Evolutionary conservation across 1,284 basidiomycete species (phyloP), one percentile per base, ranked within the genome.

Genomic region (Cutaneotrichosporon cyanovorans): DNA sequence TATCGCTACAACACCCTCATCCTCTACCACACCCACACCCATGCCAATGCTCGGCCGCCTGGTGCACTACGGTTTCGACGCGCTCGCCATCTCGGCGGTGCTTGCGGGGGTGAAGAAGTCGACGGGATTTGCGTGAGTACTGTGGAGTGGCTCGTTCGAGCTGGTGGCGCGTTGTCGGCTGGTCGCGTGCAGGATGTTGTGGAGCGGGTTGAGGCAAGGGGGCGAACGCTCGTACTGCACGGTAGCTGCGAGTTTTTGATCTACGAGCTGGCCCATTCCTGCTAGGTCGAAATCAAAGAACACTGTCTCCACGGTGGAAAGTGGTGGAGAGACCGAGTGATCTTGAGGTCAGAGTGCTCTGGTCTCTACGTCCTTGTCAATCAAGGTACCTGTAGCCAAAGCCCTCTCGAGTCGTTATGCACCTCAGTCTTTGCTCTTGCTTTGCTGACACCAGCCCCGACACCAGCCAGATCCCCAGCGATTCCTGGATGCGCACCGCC

Each of bases 61-160:
- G 20, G 68, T 84, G 34, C 92, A 96, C 73, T 90, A 87, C 63
- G 79, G 83, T 35, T 72, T 86, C 45, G 93, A 97, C 66, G 87
- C 85, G 20, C 78, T 89, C 45, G 77, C 96, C 37, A 57, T 97
- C 44, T 91, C 89, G 15, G 88, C 92, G 10, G 78, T 97, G 10
- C 73, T 93, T 19, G 92, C 92, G 30, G 93, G 93, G 30, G 83
- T 98, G 58, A 85, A 85, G 72, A 82, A 87, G 56, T 84, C 89
- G 23, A 91, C 84, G 50, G 90, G 90, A 30, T 89, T 89, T 73
- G 74, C 79, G 90, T 93, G 68, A 71, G 87, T 83, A 3, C 33
- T 21, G 25, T 15, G 18, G 32, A 6, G 33, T 7, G 15, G 33
- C 33, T 14, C 14, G 33, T n/a, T 34, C 12, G 8, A 7, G 25